Conservation (phyloP, 768 basidiomycete species). For the Leucosporidium creatinivorum region DNA sequence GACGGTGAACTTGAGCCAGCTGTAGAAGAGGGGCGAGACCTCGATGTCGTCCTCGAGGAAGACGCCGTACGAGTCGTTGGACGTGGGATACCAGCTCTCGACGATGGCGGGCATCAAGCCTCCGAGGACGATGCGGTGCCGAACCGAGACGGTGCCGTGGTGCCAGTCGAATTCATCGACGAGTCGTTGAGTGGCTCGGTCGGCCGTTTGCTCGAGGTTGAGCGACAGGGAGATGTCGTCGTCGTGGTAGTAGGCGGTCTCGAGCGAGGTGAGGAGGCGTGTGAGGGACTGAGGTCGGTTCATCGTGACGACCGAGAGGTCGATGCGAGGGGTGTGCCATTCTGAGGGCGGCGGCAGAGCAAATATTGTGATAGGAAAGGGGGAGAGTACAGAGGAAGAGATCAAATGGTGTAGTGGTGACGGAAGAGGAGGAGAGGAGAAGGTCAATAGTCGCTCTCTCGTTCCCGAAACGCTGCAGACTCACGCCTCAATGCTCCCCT, state of each 20-base stretch:
- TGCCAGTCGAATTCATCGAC: slow-evolving; percentile 54
- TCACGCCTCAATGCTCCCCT: slow-evolving; percentile 57
- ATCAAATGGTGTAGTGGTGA: no score
- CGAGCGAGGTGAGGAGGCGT: slow-evolving; percentile 60
- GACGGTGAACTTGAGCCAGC: slow-evolving; percentile 74
- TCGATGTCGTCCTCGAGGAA: slow-evolving; percentile 82
- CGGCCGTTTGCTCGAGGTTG: slow-evolving; percentile 69
- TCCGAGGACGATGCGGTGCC: slow-evolving; percentile 68
- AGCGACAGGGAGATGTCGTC: slow-evolving; percentile 59
- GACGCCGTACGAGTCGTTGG: slow-evolving; percentile 66
- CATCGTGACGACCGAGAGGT: slow-evolving; percentile 69
- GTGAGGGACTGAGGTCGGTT: slow-evolving; percentile 62
- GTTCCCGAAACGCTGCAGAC: slow-evolving; percentile 13
- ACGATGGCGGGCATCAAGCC: slow-evolving; percentile 75
- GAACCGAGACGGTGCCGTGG: slow-evolving; percentile 54
- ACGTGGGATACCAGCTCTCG: slow-evolving; percentile 78
- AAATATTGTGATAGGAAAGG: no score
- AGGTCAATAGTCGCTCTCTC: no score
- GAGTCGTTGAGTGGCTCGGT: slow-evolving; percentile 53
- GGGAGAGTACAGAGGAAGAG: no score
- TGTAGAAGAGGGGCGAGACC: slow-evolving; percentile 73
- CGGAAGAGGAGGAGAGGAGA: no score
- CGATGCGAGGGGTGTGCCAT: slow-evolving; percentile 64
- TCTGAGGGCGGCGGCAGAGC: slow-evolving; percentile 52
- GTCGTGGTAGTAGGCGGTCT: slow-evolving; percentile 57